These are phyloP conservation scores for Daldinia bambusicola DNA, from an alignment of 495 filamentous ascomycete species.

Conservation along the genomic window DNA sequence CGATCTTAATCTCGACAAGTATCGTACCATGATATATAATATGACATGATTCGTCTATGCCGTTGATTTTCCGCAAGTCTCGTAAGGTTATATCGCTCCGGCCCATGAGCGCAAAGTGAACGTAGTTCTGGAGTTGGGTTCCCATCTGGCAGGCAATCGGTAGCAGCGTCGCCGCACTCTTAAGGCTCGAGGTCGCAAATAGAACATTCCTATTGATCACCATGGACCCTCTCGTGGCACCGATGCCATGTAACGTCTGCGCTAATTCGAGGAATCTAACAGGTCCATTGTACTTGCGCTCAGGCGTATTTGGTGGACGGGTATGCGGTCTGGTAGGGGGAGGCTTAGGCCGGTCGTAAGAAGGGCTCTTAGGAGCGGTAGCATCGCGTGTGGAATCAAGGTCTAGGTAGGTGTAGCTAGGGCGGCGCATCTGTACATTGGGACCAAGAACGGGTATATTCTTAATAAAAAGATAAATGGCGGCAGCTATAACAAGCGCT, in stretches of 20 bases:
- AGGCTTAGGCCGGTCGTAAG: conserved; percentile 17
- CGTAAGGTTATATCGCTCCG: conserved; percentile 63
- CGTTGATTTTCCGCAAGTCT: conserved; percentile 65
- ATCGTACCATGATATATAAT: conserved; percentile 65
- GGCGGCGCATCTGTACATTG: conserved; percentile 33
- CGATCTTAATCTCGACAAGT: background rate
- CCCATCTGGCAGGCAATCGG: conserved; percentile 72
- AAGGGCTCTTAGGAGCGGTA: conserved; percentile 30
- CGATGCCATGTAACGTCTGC: conserved; percentile 52
- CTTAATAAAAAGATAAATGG: conserved; percentile 56
- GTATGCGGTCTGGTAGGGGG: conserved; percentile 15
- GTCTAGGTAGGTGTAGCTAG: conserved; percentile 25
- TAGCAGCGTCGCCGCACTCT: conserved; percentile 65
- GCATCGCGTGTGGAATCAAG: conserved; percentile 13
- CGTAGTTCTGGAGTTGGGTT: conserved; percentile 62
- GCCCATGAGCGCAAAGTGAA: conserved; percentile 69
- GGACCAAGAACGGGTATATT: conserved; percentile 55
- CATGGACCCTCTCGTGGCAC: conserved; percentile 50
- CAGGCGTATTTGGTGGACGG: conserved; percentile 22
- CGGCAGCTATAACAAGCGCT: conserved; percentile 43
- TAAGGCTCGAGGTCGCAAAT: conserved; percentile 66
- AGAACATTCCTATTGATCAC: conserved; percentile 64
- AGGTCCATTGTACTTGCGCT: conserved; percentile 53
- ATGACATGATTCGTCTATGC: conserved; percentile 63
- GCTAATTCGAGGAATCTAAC: conserved; percentile 53